These are phyloP conservation scores for Globisporangium rhizosaccharum DNA, from an alignment of 352 stramenopile species.

Conservation along the genomic window DNA sequence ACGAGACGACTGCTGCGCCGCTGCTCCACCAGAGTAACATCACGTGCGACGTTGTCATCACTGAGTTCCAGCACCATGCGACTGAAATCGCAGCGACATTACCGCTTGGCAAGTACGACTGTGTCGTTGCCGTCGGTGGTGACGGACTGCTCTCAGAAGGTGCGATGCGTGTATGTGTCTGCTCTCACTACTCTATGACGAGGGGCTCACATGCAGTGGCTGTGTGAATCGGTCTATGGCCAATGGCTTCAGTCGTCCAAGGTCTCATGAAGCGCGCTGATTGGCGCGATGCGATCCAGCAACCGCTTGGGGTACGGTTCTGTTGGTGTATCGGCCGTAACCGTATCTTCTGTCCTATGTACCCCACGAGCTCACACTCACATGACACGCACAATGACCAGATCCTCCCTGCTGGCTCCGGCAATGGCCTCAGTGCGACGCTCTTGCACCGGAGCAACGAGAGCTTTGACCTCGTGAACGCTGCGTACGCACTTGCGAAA, in stretches of 20 bases:
- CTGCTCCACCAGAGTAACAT: constrained; percentile 55
- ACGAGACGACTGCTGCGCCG: constrained; percentile 39
- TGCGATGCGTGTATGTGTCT: constrained; percentile 20
- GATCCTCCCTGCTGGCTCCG: constrained; percentile 46
- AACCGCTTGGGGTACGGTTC: constrained; percentile 41
- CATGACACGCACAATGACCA: background rate
- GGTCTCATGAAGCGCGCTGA: constrained; percentile 59
- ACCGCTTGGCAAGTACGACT: constrained; percentile 52
- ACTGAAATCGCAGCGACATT: constrained; percentile 40
- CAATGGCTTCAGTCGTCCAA: constrained; percentile 47
- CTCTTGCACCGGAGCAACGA: constrained; percentile 49
- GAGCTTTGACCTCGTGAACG: constrained; percentile 42
- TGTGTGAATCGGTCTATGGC: too few relatives aligned
- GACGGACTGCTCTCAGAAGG: constrained; percentile 67
- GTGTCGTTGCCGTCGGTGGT: constrained; percentile 56
- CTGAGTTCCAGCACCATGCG: constrained; percentile 44
- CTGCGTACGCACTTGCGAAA: constrained; percentile 61
- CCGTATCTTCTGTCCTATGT: background rate
- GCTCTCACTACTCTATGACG: background rate
- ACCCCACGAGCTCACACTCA: background rate
- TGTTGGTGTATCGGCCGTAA: background rate
- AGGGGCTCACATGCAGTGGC: background rate
- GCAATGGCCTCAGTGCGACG: constrained; percentile 61
- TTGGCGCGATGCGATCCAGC: constrained; percentile 48
- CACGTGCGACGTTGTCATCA: constrained; percentile 48